A percentile compares a stretch with the other conserved stretches of the same genome.
These are phyloP conservation scores for Annulohypoxylon nitens DNA, from an alignment of 495 filamentous ascomycete species.

Conservation along the genomic window DNA sequence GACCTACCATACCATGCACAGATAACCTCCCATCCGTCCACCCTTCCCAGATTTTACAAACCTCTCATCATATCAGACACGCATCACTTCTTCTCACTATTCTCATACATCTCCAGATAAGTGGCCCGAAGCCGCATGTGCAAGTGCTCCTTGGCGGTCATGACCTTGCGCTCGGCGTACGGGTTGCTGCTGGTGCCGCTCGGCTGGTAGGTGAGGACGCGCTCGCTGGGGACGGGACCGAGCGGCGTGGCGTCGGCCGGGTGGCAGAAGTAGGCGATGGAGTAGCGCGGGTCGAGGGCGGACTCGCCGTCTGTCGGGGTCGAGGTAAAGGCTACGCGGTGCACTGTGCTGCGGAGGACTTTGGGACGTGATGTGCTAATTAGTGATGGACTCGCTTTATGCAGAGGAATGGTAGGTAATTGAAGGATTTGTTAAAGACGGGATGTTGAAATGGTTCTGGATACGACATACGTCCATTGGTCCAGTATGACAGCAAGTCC, in stretches of 20 bases:
- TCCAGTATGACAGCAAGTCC: conserved; percentile 93
- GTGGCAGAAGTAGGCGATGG: conserved; percentile 93
- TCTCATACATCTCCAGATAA: conserved; percentile 67
- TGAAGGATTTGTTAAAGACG: background rate
- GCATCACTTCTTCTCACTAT: conserved; percentile 52
- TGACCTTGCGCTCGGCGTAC: conserved; percentile 64
- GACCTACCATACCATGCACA: background rate
- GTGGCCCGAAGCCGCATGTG: conserved; percentile 79
- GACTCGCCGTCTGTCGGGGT: conserved; percentile 65
- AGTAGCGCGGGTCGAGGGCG: conserved; percentile 71
- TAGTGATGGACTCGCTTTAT: background rate
- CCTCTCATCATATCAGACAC: no score
- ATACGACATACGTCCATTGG: conserved; percentile 67
- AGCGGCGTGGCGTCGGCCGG: conserved; percentile 79
- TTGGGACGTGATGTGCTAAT: background rate
- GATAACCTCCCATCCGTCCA: background rate
- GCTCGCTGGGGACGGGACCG: conserved; percentile 78
- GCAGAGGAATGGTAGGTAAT: background rate
- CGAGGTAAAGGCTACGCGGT: conserved; percentile 84
- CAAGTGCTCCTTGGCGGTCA: conserved; percentile 90
- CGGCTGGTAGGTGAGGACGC: conserved; percentile 50
- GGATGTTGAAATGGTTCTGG: background rate
- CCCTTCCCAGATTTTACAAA: no score
- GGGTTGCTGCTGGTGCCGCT: conserved; percentile 58
- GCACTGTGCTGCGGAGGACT: conserved; percentile 84